These are phyloP conservation scores for Globisporangium canariense DNA, from an alignment of 352 stramenopile genomes.

Conservation along the genomic window DNA sequence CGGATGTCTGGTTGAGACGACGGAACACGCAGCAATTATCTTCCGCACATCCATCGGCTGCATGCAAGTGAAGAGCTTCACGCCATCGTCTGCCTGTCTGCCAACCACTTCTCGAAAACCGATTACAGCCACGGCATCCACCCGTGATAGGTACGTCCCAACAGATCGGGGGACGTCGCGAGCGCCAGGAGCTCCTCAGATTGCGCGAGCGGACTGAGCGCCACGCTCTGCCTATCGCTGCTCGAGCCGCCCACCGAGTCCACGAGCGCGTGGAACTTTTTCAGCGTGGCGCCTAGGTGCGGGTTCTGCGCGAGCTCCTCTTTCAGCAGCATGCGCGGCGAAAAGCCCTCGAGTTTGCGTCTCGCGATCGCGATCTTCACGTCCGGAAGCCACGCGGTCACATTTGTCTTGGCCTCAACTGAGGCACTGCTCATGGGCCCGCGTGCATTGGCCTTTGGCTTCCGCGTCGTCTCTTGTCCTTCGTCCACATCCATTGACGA, in stretches of 20 bases:
- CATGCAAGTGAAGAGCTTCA: background rate
- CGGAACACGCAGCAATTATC: background rate
- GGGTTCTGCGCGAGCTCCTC: conserved; percentile 72
- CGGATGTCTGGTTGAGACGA: background rate
- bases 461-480: background rate
- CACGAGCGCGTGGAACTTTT: conserved; percentile 54
- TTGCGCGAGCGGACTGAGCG: conserved; percentile 64
- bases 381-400: conserved; percentile 58
- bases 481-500: conserved; percentile 30
- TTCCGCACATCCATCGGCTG: background rate
- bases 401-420: background rate
- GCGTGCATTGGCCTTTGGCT: conserved; percentile 8
- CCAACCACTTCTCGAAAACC: background rate
- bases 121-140: conserved; percentile 79
- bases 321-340: conserved; percentile 62
- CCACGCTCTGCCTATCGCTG: conserved; percentile 15
- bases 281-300: conserved; percentile 52
- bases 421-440: background rate
- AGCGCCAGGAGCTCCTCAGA: conserved; percentile 81
- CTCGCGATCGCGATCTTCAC: conserved; percentile 76
- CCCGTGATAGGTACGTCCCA: conserved; percentile 76
- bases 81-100: background rate
- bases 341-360: conserved; percentile 72
- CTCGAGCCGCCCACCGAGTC: conserved; percentile 29
- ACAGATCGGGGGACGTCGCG: conserved; percentile 74